Evolutionary conservation across 371 early-diverging fungal genomes (phyloP).

Genomic region (Syncephalastrum monosporum): DNA sequence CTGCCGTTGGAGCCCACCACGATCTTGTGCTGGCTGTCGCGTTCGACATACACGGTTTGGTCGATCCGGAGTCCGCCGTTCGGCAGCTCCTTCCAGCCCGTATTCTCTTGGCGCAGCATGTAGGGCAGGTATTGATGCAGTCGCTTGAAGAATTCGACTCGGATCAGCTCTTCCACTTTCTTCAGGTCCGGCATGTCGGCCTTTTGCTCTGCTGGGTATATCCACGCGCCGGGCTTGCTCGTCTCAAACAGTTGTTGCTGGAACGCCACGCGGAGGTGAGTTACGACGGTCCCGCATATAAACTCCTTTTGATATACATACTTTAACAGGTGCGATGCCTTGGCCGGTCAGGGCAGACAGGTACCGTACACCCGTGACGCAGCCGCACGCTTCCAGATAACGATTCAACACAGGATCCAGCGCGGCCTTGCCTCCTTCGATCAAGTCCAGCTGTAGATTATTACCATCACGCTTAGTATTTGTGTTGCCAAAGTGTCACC

Average conservation of each 20-base stretch:
- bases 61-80: conserved; percentile 53
- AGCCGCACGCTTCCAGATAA: conserved; percentile 25
- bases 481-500: too few relatives aligned
- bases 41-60: conserved; percentile 51
- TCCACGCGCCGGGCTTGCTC: conserved; percentile 58
- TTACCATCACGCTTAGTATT: too few relatives aligned
- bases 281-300: not conserved
- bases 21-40: conserved; percentile 56
- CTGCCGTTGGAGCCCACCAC: conserved; percentile 52
- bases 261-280: not conserved
- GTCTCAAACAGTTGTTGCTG: conserved; percentile 40
- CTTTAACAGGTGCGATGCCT: conserved; percentile 34
- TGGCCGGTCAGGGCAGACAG: conserved; percentile 47
- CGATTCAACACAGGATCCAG: conserved; percentile 34
- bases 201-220: conserved; percentile 58
- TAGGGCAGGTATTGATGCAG: conserved; percentile 69
- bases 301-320: conserved; percentile 7
- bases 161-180: conserved; percentile 72
- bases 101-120: conserved; percentile 61
- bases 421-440: conserved; percentile 39
- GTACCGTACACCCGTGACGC: conserved; percentile 34
- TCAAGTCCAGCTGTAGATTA: conserved; percentile 50
- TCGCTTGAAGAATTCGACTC: conserved; percentile 66
- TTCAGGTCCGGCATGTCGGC: conserved; percentile 65
- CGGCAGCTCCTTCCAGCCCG: conserved; percentile 63